Base-by-base conservation (phyloP, 805 yeast genomes). In the Lipomyces mesembrius region DNA sequence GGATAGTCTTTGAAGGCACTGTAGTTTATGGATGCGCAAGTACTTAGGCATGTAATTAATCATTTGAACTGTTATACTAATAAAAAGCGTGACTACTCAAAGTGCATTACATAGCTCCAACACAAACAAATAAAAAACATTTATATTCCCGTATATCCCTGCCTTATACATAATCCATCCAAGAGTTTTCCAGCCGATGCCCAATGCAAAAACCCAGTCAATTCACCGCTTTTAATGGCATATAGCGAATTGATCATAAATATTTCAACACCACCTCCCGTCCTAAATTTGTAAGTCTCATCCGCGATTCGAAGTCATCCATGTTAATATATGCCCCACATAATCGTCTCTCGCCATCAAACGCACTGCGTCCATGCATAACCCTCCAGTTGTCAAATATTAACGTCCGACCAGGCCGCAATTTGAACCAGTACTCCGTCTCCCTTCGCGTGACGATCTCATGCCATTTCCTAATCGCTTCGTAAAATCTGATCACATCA, bases 311-410 rank as follows among this genome's bases (percentile, higher is more conserved):
- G 75, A 86, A 88, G 74, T 88, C 92, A 73, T 88, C 92, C 63
- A 89, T 79, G 75, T 86, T 87, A 69, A 85, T 80, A 76, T 88
- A 88, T 1, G 90, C 91, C 12, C 92, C 92, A 75, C 92, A 88
- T 83, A 88, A 82, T 71, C 90, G 79, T 75, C 92, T 80, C 73
- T 84, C 83, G 1, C 92, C 92, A 0, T 88, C 84, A 66, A 88
- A 87, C 67, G 82, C 87, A 57, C 87, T 85, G 73, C 92, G 81
- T 20, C 89, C 86, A 75, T 88, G 92, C 76, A 88, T 81, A 25
- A 87, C 86, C 72, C 92, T 77, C 91, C 92, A 88, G 74, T 88
- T 88, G 74, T 88, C 91, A 74, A 88, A 88, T 53, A 88, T 84
- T 29, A 52, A 25, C 59, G 87, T 84, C 72, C 85, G 87, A 1